Percentiles rank a stretch among this genome's conserved stretches.
phyloP scores from a whole-genome alignment of 2,329 filamentous ascomycete genomes.

The Thermothelomyces thermophilus region DNA sequence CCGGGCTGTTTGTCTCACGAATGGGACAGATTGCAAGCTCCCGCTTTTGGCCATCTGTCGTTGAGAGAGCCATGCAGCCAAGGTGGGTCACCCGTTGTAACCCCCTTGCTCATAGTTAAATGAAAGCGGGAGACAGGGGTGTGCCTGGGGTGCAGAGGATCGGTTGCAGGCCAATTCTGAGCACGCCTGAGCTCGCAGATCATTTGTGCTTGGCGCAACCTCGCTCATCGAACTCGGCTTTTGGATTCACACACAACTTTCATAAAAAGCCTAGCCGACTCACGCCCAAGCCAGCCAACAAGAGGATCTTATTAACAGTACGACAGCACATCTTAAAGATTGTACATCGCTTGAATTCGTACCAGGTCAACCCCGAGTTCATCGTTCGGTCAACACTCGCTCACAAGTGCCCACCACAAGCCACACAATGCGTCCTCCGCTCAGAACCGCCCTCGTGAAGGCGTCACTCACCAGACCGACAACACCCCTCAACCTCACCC shows the following conservation, averaged over 20 bases:
- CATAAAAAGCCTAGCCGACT: background rate
- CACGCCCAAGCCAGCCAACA: background rate
- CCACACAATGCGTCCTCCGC: background rate
- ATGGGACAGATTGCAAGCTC: slow-evolving; percentile 27
- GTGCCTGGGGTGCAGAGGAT: slow-evolving; percentile 4
- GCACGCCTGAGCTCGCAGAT: background rate
- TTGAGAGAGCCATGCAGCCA: slow-evolving; percentile 13
- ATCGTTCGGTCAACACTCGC: background rate
- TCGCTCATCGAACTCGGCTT: background rate
- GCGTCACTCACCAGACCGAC: background rate
- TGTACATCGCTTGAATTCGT: no score
- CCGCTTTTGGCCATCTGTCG: slow-evolving; percentile 25
- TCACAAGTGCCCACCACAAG: background rate
- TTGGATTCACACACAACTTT: background rate
- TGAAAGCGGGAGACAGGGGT: slow-evolving; percentile 15
- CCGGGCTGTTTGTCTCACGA: slow-evolving; percentile 3
- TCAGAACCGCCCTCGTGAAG: slow-evolving; percentile 8
- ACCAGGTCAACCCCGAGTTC: no score
- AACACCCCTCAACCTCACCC: background rate
- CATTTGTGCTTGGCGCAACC: slow-evolving; percentile 4
- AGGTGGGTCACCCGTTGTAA: slow-evolving; percentile 8
- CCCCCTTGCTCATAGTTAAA: slow-evolving; percentile 7
- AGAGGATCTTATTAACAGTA: no score
- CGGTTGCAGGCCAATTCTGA: background rate
- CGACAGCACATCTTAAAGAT: no score